Base-by-base conservation (phyloP, 768 basidiomycete genomes). In the Mycena galericulata region DNA sequence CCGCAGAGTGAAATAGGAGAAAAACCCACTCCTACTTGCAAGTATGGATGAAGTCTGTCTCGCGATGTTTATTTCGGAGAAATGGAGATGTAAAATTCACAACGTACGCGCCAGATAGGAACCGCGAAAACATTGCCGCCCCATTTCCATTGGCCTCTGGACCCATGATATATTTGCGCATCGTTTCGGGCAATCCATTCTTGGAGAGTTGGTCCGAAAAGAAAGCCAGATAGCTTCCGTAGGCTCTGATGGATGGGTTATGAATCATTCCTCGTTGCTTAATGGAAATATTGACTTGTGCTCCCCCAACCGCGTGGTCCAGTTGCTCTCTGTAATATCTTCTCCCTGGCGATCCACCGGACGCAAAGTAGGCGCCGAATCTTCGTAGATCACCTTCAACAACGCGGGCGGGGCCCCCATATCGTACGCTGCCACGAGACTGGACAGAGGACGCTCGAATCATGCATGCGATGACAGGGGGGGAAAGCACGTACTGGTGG, bases 361-460 rank as follows among this genome's bases (percentile, higher is more conserved):
- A 14, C 74, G 71, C 45, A 77, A 74, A 0, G 53, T 68, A 18
- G 72, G 58, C 10, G 62, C 65, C 34, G 80, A 77, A 7, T 72
- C 62, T 18, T 83, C 78, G 51, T 79, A 83, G n/a, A 83, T 81
- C 17, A 78, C 73, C 34, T 79, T 74, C 57, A 85, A 56, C 29
- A 83, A 69, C 27, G 76, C 66, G 0, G 78, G 68, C 6, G 81
- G 66, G 3, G 83, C 84, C 2, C 82, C 83, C 22, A 84, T 64
- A 70, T 84, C 82, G 55, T 84, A 85, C 14, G 81, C 82, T 1
- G 82, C 82, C 0, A 84, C 74, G 17, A 85, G 56, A 60, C 83
- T 85, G 5, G 0, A 3, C 9, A 46, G 6, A 15, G 12, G 32
- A 20, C 15, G 3, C 11, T 22, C 34, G 14, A 69, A n/a, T 12